Evolutionary conservation across 75 land plant species (phyloP).

Genomic region (Pinus albicaulis): DNA sequence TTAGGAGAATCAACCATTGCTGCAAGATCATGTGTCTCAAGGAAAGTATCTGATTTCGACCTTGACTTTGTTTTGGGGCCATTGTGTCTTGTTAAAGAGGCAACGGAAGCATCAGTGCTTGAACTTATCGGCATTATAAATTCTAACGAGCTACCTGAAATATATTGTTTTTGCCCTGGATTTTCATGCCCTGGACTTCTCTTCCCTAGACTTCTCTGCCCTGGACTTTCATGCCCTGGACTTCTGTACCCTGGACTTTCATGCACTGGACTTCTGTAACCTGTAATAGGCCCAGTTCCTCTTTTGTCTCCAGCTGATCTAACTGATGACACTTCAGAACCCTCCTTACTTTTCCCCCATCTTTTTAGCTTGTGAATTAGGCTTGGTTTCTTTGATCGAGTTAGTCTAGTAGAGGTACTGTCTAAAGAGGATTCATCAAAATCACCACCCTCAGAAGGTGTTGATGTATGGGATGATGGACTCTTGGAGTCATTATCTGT

Average conservation of each 20-base stretch:
- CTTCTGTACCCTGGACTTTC: neutral
- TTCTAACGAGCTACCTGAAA: conserved; percentile 74
- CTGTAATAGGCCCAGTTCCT: conserved; percentile 26
- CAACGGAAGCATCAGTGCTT: conserved; percentile 71
- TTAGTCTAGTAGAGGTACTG: conserved; percentile 9
- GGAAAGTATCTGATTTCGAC: conserved; percentile 23
- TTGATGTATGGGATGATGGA: conserved; percentile 56
- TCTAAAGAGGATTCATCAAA: conserved; percentile 43
- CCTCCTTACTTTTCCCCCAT: conserved; percentile 91
- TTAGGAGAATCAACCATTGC: conserved; percentile 17
- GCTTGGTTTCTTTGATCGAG: conserved; percentile 47
- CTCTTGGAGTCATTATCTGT: conserved; percentile 41
- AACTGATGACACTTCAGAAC: conserved; percentile 45
- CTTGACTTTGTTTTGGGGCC: neutral
- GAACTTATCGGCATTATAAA: conserved; percentile 68
- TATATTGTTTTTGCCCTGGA: conserved; percentile 16
- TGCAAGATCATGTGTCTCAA: conserved; percentile 34
- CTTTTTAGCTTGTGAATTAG: conserved; percentile 82
- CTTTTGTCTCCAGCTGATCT: conserved; percentile 48
- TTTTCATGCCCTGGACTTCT: neutral
- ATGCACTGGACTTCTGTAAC: neutral
- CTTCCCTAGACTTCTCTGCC: neutral
- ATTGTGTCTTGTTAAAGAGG: conserved; percentile 56
- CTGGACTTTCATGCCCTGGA: neutral
- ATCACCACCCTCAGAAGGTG: conserved; percentile 53